Conservation (phyloP, 345 rosid genomes). For the Durio zibethinus region DNA sequence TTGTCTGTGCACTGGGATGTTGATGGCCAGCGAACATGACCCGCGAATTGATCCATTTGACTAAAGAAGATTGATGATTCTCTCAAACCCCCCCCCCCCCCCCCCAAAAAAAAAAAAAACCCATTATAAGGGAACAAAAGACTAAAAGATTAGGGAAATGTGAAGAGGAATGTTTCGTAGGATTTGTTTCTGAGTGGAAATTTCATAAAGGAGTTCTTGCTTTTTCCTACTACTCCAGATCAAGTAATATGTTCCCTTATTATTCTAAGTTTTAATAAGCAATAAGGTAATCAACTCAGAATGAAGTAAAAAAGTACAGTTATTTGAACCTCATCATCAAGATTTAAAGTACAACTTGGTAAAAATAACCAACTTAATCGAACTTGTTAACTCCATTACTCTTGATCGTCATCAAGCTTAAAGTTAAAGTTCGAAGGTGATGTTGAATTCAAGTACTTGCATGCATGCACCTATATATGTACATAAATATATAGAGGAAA, state of each 20-base stretch:
- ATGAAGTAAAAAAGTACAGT: neutral
- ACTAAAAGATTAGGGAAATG: neutral
- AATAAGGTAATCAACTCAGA: neutral
- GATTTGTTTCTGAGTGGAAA: neutral
- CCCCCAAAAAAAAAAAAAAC: too few relatives aligned
- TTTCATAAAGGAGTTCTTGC: neutral
- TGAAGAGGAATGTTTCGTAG: neutral
- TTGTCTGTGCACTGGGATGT: slow-evolving; percentile 70
- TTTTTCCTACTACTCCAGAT: neutral
- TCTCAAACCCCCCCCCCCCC: neutral
- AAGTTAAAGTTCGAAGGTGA: neutral
- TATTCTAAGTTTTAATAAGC: neutral
- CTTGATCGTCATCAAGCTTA: too few relatives aligned
- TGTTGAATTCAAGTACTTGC: neutral
- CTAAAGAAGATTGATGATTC: slow-evolving; percentile 22
- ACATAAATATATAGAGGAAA: too few relatives aligned
- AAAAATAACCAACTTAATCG: too few relatives aligned
- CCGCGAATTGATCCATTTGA: slow-evolving; percentile 67
- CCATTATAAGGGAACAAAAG: neutral
- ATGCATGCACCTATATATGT: neutral
- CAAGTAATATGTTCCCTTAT: neutral
- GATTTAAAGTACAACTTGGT: neutral
- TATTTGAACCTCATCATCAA: neutral
- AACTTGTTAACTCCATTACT: neutral
- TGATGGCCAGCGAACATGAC: slow-evolving; percentile 76